A percentile compares a stretch with the other conserved stretches of the same genome.
phyloP scores from a whole-genome alignment of 2,329 filamentous ascomycete species.

The Thermoascus crustaceus region DNA sequence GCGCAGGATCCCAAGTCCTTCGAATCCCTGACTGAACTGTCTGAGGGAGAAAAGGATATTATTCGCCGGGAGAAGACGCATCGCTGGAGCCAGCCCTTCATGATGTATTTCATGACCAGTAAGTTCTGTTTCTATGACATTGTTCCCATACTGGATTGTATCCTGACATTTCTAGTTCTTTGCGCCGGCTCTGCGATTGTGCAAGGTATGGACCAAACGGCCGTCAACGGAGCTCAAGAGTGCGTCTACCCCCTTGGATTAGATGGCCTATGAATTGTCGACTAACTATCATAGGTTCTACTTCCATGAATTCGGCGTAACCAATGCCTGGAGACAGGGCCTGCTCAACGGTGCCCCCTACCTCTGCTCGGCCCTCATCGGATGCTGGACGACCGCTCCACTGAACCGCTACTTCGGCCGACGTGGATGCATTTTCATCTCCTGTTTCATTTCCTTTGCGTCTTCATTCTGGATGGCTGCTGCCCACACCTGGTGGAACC shows the following conservation, averaged over 20 bases:
- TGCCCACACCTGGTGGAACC: conserved; percentile 35
- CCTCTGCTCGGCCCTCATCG: conserved; percentile 36
- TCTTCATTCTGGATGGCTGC: conserved; percentile 37
- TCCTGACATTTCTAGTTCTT: conserved; percentile 30
- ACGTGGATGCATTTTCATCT: conserved; percentile 38
- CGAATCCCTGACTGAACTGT: conserved; percentile 41
- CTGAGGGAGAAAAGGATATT: conserved; percentile 35
- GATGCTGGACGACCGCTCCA: conserved; percentile 43
- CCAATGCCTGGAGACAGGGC: conserved; percentile 32
- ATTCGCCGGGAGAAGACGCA: conserved; percentile 40
- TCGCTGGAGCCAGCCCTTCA: conserved; percentile 43
- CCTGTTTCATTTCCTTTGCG: conserved; percentile 33
- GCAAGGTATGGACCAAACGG: conserved; percentile 46
- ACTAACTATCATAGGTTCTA: conserved; percentile 5
- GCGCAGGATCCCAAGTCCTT: conserved; percentile 44
- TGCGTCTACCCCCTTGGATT: conserved; percentile 5
- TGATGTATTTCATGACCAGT: conserved; percentile 40
- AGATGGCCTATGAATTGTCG: not conserved
- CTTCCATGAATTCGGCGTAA: conserved; percentile 15
- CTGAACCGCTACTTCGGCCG: conserved; percentile 38
- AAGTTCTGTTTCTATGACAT: conserved; percentile 8
- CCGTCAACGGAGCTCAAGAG: conserved; percentile 40
- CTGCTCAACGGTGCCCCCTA: conserved; percentile 40
- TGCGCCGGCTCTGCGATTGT: conserved; percentile 49
- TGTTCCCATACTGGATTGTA: not conserved